Base-by-base conservation (phyloP, 331 rosid genomes). In the Ulmus americana region DNA sequence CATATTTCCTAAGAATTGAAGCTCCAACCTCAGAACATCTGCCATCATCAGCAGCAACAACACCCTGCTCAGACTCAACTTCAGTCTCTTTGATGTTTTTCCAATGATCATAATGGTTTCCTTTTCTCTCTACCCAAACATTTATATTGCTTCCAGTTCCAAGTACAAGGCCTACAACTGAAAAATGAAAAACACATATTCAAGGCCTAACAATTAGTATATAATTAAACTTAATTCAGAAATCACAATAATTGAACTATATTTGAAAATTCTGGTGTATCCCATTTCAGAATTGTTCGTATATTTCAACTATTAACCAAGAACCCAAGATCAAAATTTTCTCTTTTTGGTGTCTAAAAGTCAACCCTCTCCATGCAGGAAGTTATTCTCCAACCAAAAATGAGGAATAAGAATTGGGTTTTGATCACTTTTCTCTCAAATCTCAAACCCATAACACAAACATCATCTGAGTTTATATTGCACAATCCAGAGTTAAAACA, bases 41-140 rank as follows among this genome's bases (percentile, higher is more conserved):
- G 1, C 82, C 82, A 82, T 92, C 95, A 60, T 92, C 98, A 0
- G 98, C 86, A 35, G 97, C 97, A 77, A 89, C 95, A 72, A 89
- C 91, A 65, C 91, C 97, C 16, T 46, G 6, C 47, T 89, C 80
- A 12, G 98, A 86, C 72, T 86, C 81, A 59, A 79, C 28, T 39
- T 86, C 76, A 51, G 64, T 61, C 6, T 81, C 40, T 54, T 53
- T 69, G 44, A 0, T 18, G 43, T 50, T 39, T 11, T 45, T 39
- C 53, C 73, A 50, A 43, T 50, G 64, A 15, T 61, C 39, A 57
- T 79, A 6, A 5, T 55, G 75, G 45, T 55, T 72, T 68, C 45
- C 72, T 43, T 59, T 64, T 59, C 57, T 61, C 18, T 55, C 61
- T 47, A 60, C 46, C 81, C 77, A 74, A 12, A 68, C 57, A 63